These are phyloP conservation scores for Jasminum sambac DNA, from an alignment of 257 asterid species.

Conservation along the genomic window DNA sequence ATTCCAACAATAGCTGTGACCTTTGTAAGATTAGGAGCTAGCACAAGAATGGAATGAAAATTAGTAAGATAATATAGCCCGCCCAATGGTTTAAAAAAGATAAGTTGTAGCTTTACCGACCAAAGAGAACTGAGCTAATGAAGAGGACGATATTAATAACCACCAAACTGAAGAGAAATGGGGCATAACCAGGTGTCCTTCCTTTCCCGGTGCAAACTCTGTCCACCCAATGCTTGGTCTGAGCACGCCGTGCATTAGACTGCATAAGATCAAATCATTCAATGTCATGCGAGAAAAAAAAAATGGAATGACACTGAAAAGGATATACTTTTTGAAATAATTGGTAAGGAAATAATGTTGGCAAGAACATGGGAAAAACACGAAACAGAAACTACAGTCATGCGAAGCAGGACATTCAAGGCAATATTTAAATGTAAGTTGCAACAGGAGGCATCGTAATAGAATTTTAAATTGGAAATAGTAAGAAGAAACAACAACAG, in stretches of 20 bases:
- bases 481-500: slow-evolving; percentile 6
- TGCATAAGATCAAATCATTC: slow-evolving; percentile 43
- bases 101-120: slow-evolving; percentile 47
- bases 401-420: neutral
- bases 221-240: slow-evolving; percentile 53
- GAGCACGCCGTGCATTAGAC: slow-evolving; percentile 64
- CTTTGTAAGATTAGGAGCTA: slow-evolving; percentile 80
- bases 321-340: neutral
- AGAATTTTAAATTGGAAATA: slow-evolving; percentile 18
- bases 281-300: slow-evolving; percentile 32
- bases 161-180: slow-evolving; percentile 62
- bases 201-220: slow-evolving; percentile 51
- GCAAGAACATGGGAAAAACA: neutral
- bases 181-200: slow-evolving; percentile 76
- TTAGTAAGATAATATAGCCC: slow-evolving; percentile 33
- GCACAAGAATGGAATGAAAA: slow-evolving; percentile 36
- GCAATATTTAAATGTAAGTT: neutral
- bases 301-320: neutral
- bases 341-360: neutral
- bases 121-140: slow-evolving; percentile 65
- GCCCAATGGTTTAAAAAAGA: slow-evolving; percentile 18
- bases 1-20: slow-evolving; percentile 89
- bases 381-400: neutral
- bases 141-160: slow-evolving; percentile 69
- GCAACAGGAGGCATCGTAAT: slow-evolving; percentile 5